phyloP scores from a whole-genome alignment of 805 yeast species.

The Kluyveromyces siamensis region DNA sequence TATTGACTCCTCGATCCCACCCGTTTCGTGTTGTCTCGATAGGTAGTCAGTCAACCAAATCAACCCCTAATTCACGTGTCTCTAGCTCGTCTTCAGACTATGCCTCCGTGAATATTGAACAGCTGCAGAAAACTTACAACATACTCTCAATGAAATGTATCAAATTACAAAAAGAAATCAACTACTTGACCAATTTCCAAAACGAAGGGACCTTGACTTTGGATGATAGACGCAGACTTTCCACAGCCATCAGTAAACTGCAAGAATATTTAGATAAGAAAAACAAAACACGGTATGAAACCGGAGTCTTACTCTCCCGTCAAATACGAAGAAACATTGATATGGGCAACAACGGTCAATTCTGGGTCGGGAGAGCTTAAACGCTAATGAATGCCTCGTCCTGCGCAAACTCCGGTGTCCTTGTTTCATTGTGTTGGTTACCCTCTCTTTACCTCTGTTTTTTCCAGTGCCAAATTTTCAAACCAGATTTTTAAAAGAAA shows the following conservation, averaged over 20 bases:
- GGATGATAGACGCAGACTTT: constrained; percentile 32
- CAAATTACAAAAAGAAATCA: constrained; percentile 32
- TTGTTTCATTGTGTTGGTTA: not conserved
- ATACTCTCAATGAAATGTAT: constrained; percentile 28
- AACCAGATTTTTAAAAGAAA: no score
- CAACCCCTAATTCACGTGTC: constrained; percentile 4
- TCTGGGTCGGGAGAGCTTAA: constrained; percentile 24
- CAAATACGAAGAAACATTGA: constrained; percentile 34
- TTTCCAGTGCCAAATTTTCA: no score
- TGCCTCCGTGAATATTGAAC: constrained; percentile 9
- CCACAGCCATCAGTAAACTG: constrained; percentile 29
- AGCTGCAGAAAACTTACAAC: constrained; percentile 26
- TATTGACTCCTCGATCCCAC: constrained; percentile 13
- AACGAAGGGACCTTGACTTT: constrained; percentile 29
- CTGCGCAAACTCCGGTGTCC: no score
- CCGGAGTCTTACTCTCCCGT: constrained; percentile 33
- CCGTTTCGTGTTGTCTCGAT: constrained; percentile 30
- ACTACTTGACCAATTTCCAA: constrained; percentile 28
- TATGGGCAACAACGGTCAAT: constrained; percentile 33
- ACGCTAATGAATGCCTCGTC: not conserved
- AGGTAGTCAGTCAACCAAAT: constrained; percentile 8
- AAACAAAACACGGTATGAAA: constrained; percentile 35
- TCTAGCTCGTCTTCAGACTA: not conserved
- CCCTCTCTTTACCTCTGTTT: not conserved
- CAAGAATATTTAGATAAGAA: constrained; percentile 34